A percentile compares a stretch with the other conserved stretches of the same genome.
Evolutionary conservation across 1,284 basidiomycete species (phyloP).

Genomic region (Schizophyllum commune): DNA sequence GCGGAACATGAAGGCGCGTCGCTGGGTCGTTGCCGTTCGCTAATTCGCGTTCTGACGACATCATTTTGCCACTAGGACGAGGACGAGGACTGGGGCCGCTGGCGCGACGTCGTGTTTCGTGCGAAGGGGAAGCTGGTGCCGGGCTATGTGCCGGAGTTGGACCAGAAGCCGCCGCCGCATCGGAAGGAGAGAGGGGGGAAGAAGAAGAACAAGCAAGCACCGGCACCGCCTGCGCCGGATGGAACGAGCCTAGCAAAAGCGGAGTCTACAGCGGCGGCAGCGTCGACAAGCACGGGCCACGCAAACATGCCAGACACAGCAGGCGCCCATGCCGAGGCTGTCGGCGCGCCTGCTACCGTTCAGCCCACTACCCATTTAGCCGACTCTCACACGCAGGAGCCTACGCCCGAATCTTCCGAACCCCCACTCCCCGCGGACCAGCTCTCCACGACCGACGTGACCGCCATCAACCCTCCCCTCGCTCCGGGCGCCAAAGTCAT

Average conservation of each 20-base stretch:
- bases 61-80: constrained; percentile 54
- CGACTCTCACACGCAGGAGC: no score
- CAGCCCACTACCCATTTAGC: no score
- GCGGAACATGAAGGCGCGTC: constrained; percentile 72
- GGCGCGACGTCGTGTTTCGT: constrained; percentile 77
- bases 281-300: no score
- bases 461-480: constrained; percentile 7
- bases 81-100: constrained; percentile 87
- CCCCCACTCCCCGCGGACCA: constrained; percentile 22
- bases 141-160: constrained; percentile 22
- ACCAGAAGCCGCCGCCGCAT: constrained; percentile 39
- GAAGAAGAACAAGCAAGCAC: constrained; percentile 53
- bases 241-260: background rate
- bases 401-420: background rate
- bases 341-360: no score
- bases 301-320: no score
- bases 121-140: constrained; percentile 58
- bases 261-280: background rate
- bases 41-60: constrained; percentile 6
- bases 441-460: constrained; percentile 35
- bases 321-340: no score
- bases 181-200: constrained; percentile 35
- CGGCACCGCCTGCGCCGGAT: constrained; percentile 15
- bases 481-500: background rate
- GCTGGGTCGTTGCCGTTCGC: constrained; percentile 2